Evolutionary conservation across 352 stramenopile species (phyloP).

Genomic region (Pythium apleroticum): DNA sequence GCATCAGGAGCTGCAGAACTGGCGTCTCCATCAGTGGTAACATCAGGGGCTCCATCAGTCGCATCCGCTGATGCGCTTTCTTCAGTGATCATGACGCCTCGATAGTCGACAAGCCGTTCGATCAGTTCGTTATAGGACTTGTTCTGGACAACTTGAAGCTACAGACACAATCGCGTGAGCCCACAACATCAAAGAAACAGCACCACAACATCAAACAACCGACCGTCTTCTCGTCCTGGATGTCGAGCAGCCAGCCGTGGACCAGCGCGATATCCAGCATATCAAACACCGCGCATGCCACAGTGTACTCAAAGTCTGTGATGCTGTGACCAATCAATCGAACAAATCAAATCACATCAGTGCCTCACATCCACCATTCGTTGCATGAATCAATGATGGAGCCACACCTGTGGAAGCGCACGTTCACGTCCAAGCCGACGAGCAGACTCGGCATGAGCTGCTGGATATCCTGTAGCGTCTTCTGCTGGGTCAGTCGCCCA

Average conservation of each 20-base stretch:
- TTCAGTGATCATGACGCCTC: conserved; percentile 67
- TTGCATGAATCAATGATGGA: neutral
- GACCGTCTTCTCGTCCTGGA: conserved; percentile 84
- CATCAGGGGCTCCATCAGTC: neutral
- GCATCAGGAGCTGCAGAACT: neutral
- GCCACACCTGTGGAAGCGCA: conserved; percentile 91
- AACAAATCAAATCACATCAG: conserved; percentile 1
- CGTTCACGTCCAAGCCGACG: conserved; percentile 98
- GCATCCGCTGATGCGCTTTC: conserved; percentile 12
- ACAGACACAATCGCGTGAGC: conserved; percentile 1
- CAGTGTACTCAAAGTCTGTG: conserved; percentile 95
- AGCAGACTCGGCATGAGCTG: conserved; percentile 92
- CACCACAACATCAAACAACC: neutral
- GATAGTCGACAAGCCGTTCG: conserved; percentile 92
- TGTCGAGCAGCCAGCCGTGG: conserved; percentile 97
- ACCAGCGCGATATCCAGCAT: conserved; percentile 94
- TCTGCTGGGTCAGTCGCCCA: conserved; percentile 69
- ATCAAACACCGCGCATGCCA: conserved; percentile 95
- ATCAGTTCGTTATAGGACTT: conserved; percentile 98
- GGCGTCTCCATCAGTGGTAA: neutral
- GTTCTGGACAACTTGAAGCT: conserved; percentile 77
- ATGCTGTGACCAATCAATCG: conserved; percentile 40
- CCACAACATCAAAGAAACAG: conserved; percentile 9
- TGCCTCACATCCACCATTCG: neutral
- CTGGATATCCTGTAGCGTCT: conserved; percentile 89